Evolutionary conservation across 169 alveolate genomes (phyloP), one percentile per base, ranked within the genome.

Genomic region (Plasmodium yoelii): DNA sequence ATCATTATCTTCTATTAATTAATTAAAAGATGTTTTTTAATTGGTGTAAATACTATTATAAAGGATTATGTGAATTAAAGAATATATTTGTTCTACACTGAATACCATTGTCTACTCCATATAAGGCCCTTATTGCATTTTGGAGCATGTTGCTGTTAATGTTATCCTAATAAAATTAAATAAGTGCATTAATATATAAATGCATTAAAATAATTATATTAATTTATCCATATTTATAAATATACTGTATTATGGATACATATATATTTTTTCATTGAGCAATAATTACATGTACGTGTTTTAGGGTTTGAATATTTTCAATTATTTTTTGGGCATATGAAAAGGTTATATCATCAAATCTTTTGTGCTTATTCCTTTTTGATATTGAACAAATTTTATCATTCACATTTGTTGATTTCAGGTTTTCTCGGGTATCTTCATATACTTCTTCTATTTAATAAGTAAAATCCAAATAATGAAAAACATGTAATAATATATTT

Each of bases 281-380:
- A 15, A 70, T 70, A 51, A 68, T 70, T 86, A 86, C 91, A 51
- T 86, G 60, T 47, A 87, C 39, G 22, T 86, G 60, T 86, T 86
- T 68, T 55, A 70, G 61, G 61, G 10, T 59, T 65, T 86, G 87
- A 63, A 86, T 86, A 39, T 86, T 86, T 15, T 86, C 91, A 86
- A 68, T 69, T 86, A 86, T 86, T 69, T 86, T 86, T 71, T 86
- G 91, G 59, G 91, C 87, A 12, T 86, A 63, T 49, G 91, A 69
- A 24, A 86, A 86, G 44, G 91, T 86, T 49, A 86, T 2, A 60
- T 71, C 87, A 60, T 86, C 91, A 49, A 86, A 63, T 69, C 28
- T 46, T 57, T 59, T 70, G 46, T 59, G n/a, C 53, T 70, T 86
- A 64, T 69, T 86, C 13, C 12, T 15, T 69, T 67, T 57, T n/a